Base-by-base conservation (phyloP, 345 rosid genomes). In the Erysimum cheiranthoides region DNA sequence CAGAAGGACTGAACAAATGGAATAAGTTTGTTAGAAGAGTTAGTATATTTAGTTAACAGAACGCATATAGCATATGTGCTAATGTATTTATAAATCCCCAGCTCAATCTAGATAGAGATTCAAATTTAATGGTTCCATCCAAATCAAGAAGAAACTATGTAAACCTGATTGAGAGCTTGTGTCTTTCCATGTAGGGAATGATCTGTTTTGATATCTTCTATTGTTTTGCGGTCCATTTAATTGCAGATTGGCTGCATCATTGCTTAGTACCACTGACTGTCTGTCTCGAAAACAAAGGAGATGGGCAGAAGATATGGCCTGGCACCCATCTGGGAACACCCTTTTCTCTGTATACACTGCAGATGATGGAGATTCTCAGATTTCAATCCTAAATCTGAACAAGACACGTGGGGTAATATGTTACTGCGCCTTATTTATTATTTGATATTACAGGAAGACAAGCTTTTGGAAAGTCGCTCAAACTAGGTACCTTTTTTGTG, bases 241-340 rank as follows among this genome's bases (percentile, higher is more conserved):
- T 71, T 78, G 74, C 82, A 94, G 98, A 63, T 88, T 88, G 76
- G 53, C 82, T 54, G 96, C 97, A 59, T 90, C 95, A 59, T 78
- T 90, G 57, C 93, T 94, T 43, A 87, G 90, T 79, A 49, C 82
- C 25, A 80, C 88, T 0, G 93, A 92, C 78, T 88, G 93, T 73
- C 54, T 58, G 27, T 92, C 97, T 73, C 81, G 84, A 35, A 74
- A 77, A 77, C 87, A 89, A 69, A 85, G 90, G 80, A 90, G 92
- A 82, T 94, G 98, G 97, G 96, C 91, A 45, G 98, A 94, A 86
- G 98, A 94, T 81, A 79, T 90, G 63, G 88, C 92, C 21, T 94
- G 97, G 98, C 96, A 92, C 75, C 98, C 97, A 46, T 73, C 77
- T 1, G 97, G 98, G 75, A 73, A 87, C 82, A 84, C 89, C 76